Conservation (phyloP, 441 rosid species). For the Pelargonium fulgidum region DNA sequence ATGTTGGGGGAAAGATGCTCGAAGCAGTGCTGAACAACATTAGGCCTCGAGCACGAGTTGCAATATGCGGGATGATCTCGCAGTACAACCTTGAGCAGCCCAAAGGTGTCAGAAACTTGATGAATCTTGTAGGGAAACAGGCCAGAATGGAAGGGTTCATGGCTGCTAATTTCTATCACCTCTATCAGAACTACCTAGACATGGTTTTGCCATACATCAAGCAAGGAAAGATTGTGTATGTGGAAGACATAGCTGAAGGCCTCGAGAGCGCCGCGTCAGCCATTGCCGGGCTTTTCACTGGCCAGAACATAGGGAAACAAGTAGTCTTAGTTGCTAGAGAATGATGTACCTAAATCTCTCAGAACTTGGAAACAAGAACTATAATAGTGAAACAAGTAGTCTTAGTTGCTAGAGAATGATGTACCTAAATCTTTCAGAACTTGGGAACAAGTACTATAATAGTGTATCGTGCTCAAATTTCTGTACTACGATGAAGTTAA, state of each 20-base stretch:
- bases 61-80: constrained; percentile 40
- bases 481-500: no score
- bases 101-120: constrained; percentile 29
- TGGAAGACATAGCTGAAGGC: constrained; percentile 29
- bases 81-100: constrained; percentile 33
- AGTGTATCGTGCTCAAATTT: no score
- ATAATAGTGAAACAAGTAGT: constrained; percentile 28
- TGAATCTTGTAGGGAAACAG: constrained; percentile 20
- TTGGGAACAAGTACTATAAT: no score
- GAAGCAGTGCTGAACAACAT: constrained; percentile 27
- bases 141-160: constrained; percentile 37
- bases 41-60: constrained; percentile 27
- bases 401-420: constrained; percentile 19
- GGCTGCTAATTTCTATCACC: constrained; percentile 23
- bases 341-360: neutral
- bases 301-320: constrained; percentile 32
- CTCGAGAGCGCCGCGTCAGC: constrained; percentile 27
- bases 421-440: no score
- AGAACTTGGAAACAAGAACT: no score
- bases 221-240: constrained; percentile 27
- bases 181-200: constrained; percentile 30
- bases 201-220: constrained; percentile 28
- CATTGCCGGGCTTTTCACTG: constrained; percentile 24
- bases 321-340: constrained; percentile 22
- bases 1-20: constrained; percentile 36